Evolutionary conservation across 345 rosid genomes (phyloP), one percentile per base, ranked within the genome.

Genomic region (Melastoma malabathricum): DNA sequence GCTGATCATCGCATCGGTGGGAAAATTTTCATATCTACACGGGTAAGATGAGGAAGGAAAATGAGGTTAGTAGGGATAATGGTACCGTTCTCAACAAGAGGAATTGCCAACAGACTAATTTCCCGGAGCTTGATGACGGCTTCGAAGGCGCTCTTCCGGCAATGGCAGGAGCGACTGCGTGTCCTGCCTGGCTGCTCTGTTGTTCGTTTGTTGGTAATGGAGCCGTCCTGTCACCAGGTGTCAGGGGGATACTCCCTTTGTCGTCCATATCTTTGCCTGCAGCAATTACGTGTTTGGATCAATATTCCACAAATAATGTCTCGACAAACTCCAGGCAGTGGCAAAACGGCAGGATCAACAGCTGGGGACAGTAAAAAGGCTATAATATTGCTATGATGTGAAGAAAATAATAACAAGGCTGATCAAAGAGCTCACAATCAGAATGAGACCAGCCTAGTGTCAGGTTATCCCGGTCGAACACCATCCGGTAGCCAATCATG

Each of bases 381-480:
- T n/a, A n/a, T n/a, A 38, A 44, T 31, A 8, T 19, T 20, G 48
- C 51, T 20, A 43, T n/a, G 18, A 14, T 23, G 10, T 19, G 12
- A 31, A 44, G 18, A 55, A 18, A 50, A 52, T 19, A 19, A 38
- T 29, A 10, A 15, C 22, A 18, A 23, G 41, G 49, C 15, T 18
- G n/a, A 22, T 22, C 5, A 9, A 47, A 41, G 46, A 58, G 62
- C 93, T 83, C 68, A 89, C 97, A 89, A 51, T 74, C 71, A 17
- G 95, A 89, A 10, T 22, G 59, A 44, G 97, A 89, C 97, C 97
- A 89, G 48, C 87, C 82, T 54, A 85, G 69, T 78, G 72, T 85
- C 76, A 82, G 56, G 64, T 75, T 75, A 64, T 85, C 97, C 59
- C 85, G 74, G 61, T 89, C 89, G 66, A 85, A 89, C 53, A 89